A percentile compares a stretch with the other conserved stretches of the same genome.
Conservation (phyloP, 129 eudicot species). For the Oenanthe sinensis region DNA sequence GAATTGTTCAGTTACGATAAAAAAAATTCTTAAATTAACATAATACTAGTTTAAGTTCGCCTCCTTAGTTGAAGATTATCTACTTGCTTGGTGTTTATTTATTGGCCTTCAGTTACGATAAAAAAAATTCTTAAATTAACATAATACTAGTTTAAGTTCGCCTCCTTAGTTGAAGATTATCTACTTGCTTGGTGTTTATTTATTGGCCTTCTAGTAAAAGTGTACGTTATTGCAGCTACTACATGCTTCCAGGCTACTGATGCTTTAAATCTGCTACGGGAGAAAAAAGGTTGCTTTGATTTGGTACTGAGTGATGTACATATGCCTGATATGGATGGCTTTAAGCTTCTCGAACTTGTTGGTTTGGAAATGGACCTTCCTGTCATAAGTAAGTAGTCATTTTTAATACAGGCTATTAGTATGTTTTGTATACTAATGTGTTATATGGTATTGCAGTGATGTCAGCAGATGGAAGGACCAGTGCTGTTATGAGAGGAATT, state of each 20-base stretch:
- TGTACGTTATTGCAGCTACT: conserved; percentile 47
- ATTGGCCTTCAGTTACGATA: background rate
- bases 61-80: background rate
- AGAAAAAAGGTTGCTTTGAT: conserved; percentile 54
- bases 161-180: background rate
- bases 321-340: conserved; percentile 89
- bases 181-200: background rate
- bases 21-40: background rate
- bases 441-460: conserved; percentile 46
- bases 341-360: conserved; percentile 70
- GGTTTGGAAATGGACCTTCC: conserved; percentile 86
- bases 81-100: background rate
- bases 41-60: background rate
- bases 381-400: conserved; percentile 50
- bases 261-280: conserved; percentile 60
- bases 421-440: conserved; percentile 8
- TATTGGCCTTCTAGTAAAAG: background rate
- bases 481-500: conserved; percentile 59
- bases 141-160: background rate
- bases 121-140: background rate
- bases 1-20: background rate
- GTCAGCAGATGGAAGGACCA: conserved; percentile 72
- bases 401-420: background rate
- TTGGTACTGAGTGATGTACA: conserved; percentile 69
- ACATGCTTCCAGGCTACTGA: conserved; percentile 50